Base-by-base conservation (phyloP, 305 asterid species). In the Solanum aculeatissimum region DNA sequence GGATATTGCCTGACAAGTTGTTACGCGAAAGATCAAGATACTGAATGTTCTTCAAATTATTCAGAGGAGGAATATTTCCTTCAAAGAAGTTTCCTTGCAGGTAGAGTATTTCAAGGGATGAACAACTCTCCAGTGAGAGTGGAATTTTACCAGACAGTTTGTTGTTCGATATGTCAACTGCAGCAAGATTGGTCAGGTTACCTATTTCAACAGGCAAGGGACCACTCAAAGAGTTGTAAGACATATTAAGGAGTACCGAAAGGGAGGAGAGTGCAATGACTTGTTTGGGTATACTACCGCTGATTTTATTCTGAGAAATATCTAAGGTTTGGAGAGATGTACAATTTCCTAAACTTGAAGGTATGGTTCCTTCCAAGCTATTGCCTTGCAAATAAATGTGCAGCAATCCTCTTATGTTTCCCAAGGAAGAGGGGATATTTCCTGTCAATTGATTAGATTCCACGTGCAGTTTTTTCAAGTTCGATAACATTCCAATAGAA, bases 91-190 rank as follows among this genome's bases (percentile, higher is more conserved):
- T 89, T 4, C 32, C 82, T 21, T 87, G 75, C 81, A 89, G 38
- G 63, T 32, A 23, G 40, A 88, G 89, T 29, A 13, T 9, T 45
- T 84, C 83, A 78, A 90, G 63, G 84, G 79, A 68, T 71, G 65
- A 16, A 53, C 89, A 90, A 19, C 60, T 63, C 21, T 86, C 87
- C 53, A 90, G 65, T 7, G 89, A n/a, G 60, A 58, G 87, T 29
- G 89, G 90, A 85, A 90, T 85, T 45, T 54, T 49, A 43, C 91
- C 91, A 14, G 90, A 87, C 32, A 90, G 79, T 45, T 47, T 81
- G 45, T 90, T 90, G 84, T 84, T 35, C 4, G 90, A 90, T 53
- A 90, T 63, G 60, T 90, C 89, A 57, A 89, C 32, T 21, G 25
- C 77, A 19, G 70, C 85, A 65, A 90, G 87, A 68, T 84, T 85